Evolutionary conservation across 176 grass and related monocot species (phyloP), one percentile per base, ranked within the genome.

Genomic region (Saccharum spontaneum): DNA sequence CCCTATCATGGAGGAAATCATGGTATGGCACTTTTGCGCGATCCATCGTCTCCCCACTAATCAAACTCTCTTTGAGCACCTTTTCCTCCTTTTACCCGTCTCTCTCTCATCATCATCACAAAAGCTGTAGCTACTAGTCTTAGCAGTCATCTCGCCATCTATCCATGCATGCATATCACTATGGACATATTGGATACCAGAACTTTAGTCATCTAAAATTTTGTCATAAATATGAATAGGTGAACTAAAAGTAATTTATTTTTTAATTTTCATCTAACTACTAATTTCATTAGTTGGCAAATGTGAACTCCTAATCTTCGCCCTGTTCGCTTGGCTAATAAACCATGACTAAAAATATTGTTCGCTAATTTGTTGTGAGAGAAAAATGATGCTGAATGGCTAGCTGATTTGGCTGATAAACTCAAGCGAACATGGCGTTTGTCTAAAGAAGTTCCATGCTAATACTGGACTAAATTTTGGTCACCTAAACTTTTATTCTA

Each of bases 1-100:
- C 38, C 28, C 31, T 83, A 87, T 83, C 84, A 87, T 79, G 84
- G 45, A 79, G 1, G 74, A 74, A 59, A 86, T 79, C 84, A 90
- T 90, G 45, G 73, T 5, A 67, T 31, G 26, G 30, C 37, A 4
- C 84, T 86, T 82, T 82, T 65, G 67, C 52, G 23, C 46, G 69
- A 75, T 49, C 64, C 88, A 59, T 67, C 18, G 37, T 60, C 59
- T 5, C 52, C 34, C 20, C 57, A 79, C 79, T 61, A 90, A 89
- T 50, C 70, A 85, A 79, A 26, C 69, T 16, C 13, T 70, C 59
- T 31, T 50, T 71, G 54, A 67, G 26, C 7, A 17, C 30, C 15
- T 85, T 85, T 60, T 17, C 12, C 17, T 45, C 38, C 16, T 49
- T 64, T 34, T 16, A 1, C 6, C 10, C 60, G 16, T 63, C 48